phyloP scores from a whole-genome alignment of 176 grass and related monocot species.

The Lolium multiflorum region DNA sequence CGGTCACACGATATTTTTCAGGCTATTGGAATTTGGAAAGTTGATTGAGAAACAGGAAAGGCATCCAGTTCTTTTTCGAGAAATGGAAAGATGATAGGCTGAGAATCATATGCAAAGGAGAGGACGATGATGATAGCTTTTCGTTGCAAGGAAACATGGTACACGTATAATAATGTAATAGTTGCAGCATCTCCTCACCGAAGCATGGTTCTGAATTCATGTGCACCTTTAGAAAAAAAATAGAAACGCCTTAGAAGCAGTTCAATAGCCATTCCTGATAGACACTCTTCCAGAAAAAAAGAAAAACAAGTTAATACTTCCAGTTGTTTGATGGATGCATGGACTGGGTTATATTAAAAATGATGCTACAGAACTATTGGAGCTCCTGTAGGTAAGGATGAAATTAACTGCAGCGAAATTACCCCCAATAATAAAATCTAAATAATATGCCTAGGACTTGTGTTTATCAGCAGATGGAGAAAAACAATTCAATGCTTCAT shows the following conservation, averaged over 20 bases:
- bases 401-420: slow-evolving; percentile 9
- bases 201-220: slow-evolving; percentile 1
- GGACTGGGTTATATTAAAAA: background rate
- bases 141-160: background rate
- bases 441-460: background rate
- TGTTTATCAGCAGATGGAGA: background rate
- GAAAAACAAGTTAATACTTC: background rate
- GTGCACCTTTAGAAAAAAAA: background rate
- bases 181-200: slow-evolving; percentile 25
- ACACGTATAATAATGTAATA: slow-evolving; percentile 4
- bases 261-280: background rate
- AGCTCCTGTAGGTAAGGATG: background rate
- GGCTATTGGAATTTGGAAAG: background rate
- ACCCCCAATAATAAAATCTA: background rate
- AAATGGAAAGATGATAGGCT: background rate
- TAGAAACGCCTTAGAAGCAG: background rate
- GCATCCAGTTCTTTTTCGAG: slow-evolving; percentile 22
- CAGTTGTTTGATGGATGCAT: background rate
- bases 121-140: slow-evolving; percentile 8
- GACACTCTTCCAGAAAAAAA: background rate
- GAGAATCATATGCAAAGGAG: slow-evolving; percentile 18
- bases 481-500: background rate
- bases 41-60: background rate
- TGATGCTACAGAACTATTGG: background rate
- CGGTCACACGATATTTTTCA: background rate